Evolutionary conservation across 768 basidiomycete species (phyloP).

Genomic region (Omphalotus guepiniiformis): DNA sequence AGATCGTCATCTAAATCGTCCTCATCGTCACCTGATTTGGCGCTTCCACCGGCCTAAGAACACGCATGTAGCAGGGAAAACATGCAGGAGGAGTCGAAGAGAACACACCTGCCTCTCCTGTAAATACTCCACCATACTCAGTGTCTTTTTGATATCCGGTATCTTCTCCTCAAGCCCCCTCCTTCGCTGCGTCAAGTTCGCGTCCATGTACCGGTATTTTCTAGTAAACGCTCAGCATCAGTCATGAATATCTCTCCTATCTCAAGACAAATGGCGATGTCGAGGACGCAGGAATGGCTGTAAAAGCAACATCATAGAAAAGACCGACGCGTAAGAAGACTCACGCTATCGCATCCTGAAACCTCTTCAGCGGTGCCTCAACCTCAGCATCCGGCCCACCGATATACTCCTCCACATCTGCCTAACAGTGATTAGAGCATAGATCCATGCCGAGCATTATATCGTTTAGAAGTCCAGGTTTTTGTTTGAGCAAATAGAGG

Average conservation of each 20-base stretch:
- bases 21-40: slow-evolving; percentile 35
- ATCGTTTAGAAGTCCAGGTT: too few species aligned
- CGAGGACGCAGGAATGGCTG: slow-evolving; percentile 5
- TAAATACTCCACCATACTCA: slow-evolving; percentile 84
- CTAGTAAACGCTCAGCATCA: slow-evolving; percentile 42
- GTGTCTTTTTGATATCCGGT: slow-evolving; percentile 90
- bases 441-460: too few species aligned
- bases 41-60: slow-evolving; percentile 54
- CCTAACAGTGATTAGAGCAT: slow-evolving; percentile 37
- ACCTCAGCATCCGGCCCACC: slow-evolving; percentile 74
- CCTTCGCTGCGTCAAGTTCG: slow-evolving; percentile 73
- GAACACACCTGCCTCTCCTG: slow-evolving; percentile 62
- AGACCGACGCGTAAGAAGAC: slow-evolving; percentile 26
- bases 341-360: slow-evolving; percentile 94
- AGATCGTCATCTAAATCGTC: slow-evolving; percentile 53
- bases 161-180: slow-evolving; percentile 88
- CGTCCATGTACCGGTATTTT: slow-evolving; percentile 99
- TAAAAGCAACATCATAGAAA: slow-evolving; percentile 11
- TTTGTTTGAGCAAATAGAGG: not conserved
- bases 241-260: slow-evolving; percentile 19
- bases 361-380: slow-evolving; percentile 70
- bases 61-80: too few species aligned
- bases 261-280: slow-evolving; percentile 19
- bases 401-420: slow-evolving; percentile 83
- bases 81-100: slow-evolving; percentile 2